These are phyloP conservation scores for Alternaria sp. DNA, from an alignment of 2,329 filamentous ascomycete species.

Conservation along the genomic window DNA sequence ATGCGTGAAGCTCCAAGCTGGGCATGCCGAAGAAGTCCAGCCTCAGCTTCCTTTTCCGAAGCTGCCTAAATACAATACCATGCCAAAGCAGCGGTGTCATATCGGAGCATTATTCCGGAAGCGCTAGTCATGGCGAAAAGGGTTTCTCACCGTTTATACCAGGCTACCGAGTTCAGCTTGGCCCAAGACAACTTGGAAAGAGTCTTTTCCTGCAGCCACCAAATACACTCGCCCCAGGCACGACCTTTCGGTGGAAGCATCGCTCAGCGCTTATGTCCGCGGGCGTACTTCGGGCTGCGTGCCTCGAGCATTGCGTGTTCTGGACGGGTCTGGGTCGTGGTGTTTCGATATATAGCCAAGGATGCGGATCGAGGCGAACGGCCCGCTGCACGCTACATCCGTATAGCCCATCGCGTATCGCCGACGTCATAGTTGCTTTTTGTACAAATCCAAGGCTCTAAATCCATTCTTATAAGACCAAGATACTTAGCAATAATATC, in stretches of 20 bases:
- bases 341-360: constrained; percentile 1
- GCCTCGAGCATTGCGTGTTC: neutral
- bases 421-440: constrained; percentile 2
- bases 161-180: neutral
- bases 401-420: neutral
- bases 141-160: constrained; percentile 4
- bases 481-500: neutral
- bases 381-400: constrained; percentile 1
- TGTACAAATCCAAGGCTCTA: neutral
- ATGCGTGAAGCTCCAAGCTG: neutral
- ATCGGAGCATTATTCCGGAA: neutral
- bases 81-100: neutral
- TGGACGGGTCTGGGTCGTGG: constrained; percentile 3
- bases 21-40: neutral
- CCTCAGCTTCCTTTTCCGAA: neutral
- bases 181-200: neutral
- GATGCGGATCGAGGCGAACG: constrained; percentile 8
- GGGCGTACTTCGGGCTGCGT: neutral
- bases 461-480: neutral
- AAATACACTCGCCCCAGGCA: neutral
- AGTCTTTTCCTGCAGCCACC: constrained; percentile 4
- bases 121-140: neutral
- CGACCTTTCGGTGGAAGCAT: neutral
- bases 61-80: neutral
- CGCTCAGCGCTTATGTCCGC: neutral